Evolutionary conservation across 805 yeast genomes (phyloP), one percentile per base, ranked within the genome.

Genomic region (Saturnispora kantuleensis): DNA sequence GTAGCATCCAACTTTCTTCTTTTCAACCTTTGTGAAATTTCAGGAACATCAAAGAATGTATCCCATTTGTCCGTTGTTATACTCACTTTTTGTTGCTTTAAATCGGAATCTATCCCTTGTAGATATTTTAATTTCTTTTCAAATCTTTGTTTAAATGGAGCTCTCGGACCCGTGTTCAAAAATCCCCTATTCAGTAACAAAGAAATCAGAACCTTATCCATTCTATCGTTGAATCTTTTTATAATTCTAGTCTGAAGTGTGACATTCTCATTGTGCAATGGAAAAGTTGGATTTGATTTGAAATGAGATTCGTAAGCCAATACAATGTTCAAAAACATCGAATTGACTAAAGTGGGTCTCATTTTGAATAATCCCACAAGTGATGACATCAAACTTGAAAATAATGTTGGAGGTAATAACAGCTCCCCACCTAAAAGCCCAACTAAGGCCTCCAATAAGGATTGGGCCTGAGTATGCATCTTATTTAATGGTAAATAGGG

Each of bases 391-490:
- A 84, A 69, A 6, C 94, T 84, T 12, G 86, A 74, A 42, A 84
- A 74, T 3, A 77, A 52, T 4, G 83, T 76, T 10, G 81, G 68
- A 41, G 79, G 69, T 49, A 73, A 62, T 51, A 77, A 57, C n/a
- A 70, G 63, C 41, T 77, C 83, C 31, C 72, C 78, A 35, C 69
- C 66, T 44, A 89, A 65, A 13, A 72, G 65, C 38, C 68, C 66
- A 39, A 87, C 64, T 29, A 90, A 59, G 31, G 77, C 60, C 52
- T 87, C 96, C 31, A 93, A 64, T 45, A 84, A 65, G 3, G 72
- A 79, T 44, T 71, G 73, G 0, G 89, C 82, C 58, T 89, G 95
- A 6, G 81, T 75, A 51, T 82, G 87, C 49, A 88, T 62, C 17
- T 66, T 39, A 9, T 56, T 45, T 17, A 44, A 50, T 43, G 75